Evolutionary conservation across 2,329 filamentous ascomycete genomes (phyloP).

Genomic region (Colletotrichum gloeosporioides): DNA sequence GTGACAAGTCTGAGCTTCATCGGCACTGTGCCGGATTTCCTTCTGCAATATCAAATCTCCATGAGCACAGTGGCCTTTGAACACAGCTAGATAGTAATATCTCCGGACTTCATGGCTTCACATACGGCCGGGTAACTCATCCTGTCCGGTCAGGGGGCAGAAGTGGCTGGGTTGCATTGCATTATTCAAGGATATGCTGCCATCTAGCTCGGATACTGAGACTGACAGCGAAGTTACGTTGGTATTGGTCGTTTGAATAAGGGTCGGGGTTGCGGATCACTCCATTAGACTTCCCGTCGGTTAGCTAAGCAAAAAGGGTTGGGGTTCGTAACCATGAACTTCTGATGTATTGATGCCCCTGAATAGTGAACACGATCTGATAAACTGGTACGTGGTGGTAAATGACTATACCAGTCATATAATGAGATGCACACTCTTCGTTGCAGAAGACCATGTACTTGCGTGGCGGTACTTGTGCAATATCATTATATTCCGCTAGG

Average conservation of each 20-base stretch:
- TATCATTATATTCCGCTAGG: too few species aligned
- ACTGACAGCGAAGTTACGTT: neutral
- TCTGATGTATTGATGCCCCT: neutral
- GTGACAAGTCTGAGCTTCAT: neutral
- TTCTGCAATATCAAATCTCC: neutral
- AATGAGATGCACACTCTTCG: too few species aligned
- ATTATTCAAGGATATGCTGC: neutral
- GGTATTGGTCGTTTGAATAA: neutral
- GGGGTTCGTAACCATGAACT: neutral
- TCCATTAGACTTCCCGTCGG: neutral
- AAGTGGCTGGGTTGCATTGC: neutral
- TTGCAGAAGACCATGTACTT: too few species aligned
- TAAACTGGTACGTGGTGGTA: too few species aligned
- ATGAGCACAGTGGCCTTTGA: neutral
- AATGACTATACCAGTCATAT: too few species aligned
- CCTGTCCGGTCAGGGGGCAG: neutral
- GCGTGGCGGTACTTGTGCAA: too few species aligned
- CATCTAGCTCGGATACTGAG: neutral
- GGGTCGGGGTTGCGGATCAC: neutral
- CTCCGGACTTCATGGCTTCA: neutral
- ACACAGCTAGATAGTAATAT: neutral
- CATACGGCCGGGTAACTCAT: neutral
- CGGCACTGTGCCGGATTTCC: neutral
- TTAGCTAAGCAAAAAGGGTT: neutral
- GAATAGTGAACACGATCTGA: neutral